Conservation (phyloP, 2,329 filamentous ascomycete genomes). For the Penicillium sp. region DNA sequence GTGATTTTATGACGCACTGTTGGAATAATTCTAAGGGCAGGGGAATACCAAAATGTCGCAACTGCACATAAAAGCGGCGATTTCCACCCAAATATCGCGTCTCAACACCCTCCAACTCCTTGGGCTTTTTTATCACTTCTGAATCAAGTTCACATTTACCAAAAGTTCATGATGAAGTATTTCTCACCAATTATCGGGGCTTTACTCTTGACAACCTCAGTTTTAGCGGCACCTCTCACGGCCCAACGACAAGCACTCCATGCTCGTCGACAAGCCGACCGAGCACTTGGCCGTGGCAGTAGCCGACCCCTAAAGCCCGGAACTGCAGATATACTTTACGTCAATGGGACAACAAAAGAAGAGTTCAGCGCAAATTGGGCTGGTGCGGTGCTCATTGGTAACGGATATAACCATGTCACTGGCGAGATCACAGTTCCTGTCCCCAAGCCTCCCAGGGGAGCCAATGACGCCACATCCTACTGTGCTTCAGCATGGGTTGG, state of each 20-base stretch:
- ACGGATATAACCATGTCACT: conserved; percentile 55
- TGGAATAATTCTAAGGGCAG: not conserved
- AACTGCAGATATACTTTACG: conserved; percentile 28
- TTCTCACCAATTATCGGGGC: conserved; percentile 28
- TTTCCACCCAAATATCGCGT: not conserved
- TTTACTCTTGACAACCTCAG: conserved; percentile 45
- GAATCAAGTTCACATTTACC: not conserved
- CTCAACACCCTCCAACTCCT: not conserved
- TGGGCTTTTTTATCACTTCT: not conserved
- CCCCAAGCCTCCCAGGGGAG: conserved; percentile 42
- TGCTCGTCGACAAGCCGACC: conserved; percentile 27
- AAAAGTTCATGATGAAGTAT: not conserved
- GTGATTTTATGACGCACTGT: not conserved
- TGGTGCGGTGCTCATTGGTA: conserved; percentile 56
- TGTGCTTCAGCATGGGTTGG: conserved; percentile 60
- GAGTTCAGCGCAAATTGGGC: conserved; percentile 61
- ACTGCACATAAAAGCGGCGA: not conserved
- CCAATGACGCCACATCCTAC: conserved; percentile 35
- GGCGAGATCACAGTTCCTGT: conserved; percentile 57
- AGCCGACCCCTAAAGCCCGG: conserved; percentile 34
- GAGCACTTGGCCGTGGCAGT: conserved; percentile 29
- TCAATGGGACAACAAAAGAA: conserved; percentile 45
- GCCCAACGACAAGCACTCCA: conserved; percentile 39
- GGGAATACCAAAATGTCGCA: too few species aligned
- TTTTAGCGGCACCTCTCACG: conserved; percentile 51